A percentile compares a stretch with the other conserved stretches of the same genome.
These are phyloP conservation scores for Cryptosporidium sp. DNA, from an alignment of 169 alveolate genomes.

Conservation along the genomic window DNA sequence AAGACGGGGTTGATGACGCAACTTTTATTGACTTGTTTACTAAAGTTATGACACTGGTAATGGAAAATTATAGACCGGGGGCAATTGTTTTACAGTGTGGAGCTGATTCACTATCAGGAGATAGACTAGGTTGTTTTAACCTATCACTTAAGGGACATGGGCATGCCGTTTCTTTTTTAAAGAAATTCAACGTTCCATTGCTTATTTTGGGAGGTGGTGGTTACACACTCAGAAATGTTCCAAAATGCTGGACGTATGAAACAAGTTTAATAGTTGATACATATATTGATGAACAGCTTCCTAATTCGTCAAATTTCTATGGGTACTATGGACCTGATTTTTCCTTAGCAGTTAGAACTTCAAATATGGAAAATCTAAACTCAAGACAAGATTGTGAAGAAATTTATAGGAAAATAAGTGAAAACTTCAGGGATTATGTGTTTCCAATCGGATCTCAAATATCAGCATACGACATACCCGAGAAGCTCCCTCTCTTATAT, in stretches of 20 bases:
- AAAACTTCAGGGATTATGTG: slow-evolving; percentile 62
- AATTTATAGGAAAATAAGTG: slow-evolving; percentile 35
- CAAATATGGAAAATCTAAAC: slow-evolving; percentile 89
- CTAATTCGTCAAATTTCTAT: slow-evolving; percentile 85
- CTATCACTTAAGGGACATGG: slow-evolving; percentile 89
- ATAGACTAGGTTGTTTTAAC: slow-evolving; percentile 90
- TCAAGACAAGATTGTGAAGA: slow-evolving; percentile 83
- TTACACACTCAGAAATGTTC: slow-evolving; percentile 90
- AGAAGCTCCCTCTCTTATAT: slow-evolving; percentile 51
- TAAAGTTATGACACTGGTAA: slow-evolving; percentile 86
- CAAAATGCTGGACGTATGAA: slow-evolving; percentile 92
- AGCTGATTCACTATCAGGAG: slow-evolving; percentile 92
- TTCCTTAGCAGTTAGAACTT: slow-evolving; percentile 87
- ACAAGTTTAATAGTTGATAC: slow-evolving; percentile 83
- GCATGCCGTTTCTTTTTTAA: slow-evolving; percentile 72
- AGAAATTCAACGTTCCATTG: slow-evolving; percentile 86
- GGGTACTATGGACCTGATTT: slow-evolving; percentile 90
- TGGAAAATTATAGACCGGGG: slow-evolving; percentile 88
- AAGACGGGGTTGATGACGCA: slow-evolving; percentile 91
- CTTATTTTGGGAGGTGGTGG: slow-evolving; percentile 92
- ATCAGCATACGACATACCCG: slow-evolving; percentile 56
- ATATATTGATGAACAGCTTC: slow-evolving; percentile 86
- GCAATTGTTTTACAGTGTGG: slow-evolving; percentile 91
- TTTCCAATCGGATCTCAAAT: slow-evolving; percentile 65
- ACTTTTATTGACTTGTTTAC: slow-evolving; percentile 84